Conservation (phyloP, 164 flowering plant species). For the Stephania japonica region DNA sequence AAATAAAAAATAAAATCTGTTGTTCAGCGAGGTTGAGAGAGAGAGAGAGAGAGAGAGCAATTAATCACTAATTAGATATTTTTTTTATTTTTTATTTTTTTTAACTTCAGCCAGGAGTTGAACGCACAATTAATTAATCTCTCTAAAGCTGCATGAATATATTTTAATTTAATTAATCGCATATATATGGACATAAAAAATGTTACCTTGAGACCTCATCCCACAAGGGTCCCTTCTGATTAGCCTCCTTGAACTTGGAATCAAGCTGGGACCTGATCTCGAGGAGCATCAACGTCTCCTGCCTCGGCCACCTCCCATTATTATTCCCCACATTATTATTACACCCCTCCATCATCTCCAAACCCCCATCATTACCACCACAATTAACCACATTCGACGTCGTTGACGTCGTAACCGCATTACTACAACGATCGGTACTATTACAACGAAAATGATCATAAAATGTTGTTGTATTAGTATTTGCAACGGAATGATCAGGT, state of each 20-base stretch:
- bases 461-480: conserved; percentile 17
- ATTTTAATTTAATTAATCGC: too few relatives aligned
- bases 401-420: conserved; percentile 9
- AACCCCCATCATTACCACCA: conserved; percentile 12
- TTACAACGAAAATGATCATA: conserved; percentile 4
- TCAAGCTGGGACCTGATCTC: conserved; percentile 91
- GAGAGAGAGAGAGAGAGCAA: background rate
- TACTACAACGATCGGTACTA: conserved; percentile 4
- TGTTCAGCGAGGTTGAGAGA: too few relatives aligned
- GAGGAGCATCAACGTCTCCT: conserved; percentile 84
- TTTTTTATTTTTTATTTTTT: too few relatives aligned
- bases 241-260: conserved; percentile 84
- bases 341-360: conserved; percentile 30
- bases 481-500: conserved; percentile 21
- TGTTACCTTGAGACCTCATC: conserved; percentile 89
- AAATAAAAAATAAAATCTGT: too few relatives aligned
- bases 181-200: too few relatives aligned
- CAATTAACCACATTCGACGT: conserved; percentile 13
- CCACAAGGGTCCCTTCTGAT: conserved; percentile 96
- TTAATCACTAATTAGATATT: too few relatives aligned
- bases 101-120: too few relatives aligned
- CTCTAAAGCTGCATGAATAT: too few relatives aligned
- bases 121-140: too few relatives aligned
- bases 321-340: conserved; percentile 38
- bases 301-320: conserved; percentile 88